Conservation (phyloP, 139 green algal species). For the Micractinium conductrix region DNA sequence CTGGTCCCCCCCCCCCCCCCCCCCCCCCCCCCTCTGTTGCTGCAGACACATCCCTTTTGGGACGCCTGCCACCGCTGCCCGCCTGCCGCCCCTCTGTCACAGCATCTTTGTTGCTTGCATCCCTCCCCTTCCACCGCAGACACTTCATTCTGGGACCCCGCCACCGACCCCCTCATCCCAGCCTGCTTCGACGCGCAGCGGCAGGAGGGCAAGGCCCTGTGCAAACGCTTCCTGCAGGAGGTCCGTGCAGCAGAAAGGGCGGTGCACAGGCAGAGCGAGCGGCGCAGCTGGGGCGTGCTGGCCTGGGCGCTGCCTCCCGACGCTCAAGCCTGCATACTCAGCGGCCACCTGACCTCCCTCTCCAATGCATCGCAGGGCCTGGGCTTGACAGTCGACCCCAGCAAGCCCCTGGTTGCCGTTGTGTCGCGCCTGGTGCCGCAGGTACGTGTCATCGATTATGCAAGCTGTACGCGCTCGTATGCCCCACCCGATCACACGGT, state of each 20-base stretch:
- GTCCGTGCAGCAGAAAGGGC: slow-evolving; percentile 12
- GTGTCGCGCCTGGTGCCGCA: slow-evolving; percentile 89
- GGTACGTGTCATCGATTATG: no score
- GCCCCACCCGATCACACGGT: no score
- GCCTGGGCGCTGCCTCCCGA: no score
- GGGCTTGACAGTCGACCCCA: slow-evolving; percentile 74
- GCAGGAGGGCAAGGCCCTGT: slow-evolving; percentile 81
- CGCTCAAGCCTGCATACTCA: no score
- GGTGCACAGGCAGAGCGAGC: no score
- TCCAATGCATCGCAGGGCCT: slow-evolving; percentile 60
- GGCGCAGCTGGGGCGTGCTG: no score
- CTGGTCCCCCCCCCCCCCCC: no score
- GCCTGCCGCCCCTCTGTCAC: neutral
- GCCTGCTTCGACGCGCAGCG: slow-evolving; percentile 72
- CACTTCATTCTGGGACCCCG: slow-evolving; percentile 82
- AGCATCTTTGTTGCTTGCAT: no score
- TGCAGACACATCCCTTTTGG: neutral
- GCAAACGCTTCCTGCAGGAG: slow-evolving; percentile 88
- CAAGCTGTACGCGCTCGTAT: no score
- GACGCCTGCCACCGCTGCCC: neutral
- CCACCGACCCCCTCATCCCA: slow-evolving; percentile 75
- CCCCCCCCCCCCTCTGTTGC: no score
- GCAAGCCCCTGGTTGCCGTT: slow-evolving; percentile 88
- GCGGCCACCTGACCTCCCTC: neutral
- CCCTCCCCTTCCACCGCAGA: slow-evolving; percentile 48